Conservation (phyloP, 176 grass and related monocot species). For the Pontederia crassipes region DNA sequence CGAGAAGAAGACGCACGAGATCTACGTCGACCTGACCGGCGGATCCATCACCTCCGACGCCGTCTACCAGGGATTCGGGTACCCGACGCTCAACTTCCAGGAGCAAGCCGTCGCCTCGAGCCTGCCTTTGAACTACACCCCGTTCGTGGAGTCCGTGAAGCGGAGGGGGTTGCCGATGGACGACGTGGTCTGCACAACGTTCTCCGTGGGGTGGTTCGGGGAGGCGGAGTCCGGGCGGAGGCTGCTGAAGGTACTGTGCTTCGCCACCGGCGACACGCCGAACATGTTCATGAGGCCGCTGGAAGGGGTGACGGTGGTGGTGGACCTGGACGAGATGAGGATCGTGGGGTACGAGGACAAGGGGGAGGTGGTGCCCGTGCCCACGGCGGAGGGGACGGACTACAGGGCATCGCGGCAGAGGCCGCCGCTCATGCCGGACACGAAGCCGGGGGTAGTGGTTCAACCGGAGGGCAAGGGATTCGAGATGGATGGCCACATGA, state of each 20-base stretch:
- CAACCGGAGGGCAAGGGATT: constrained; percentile 42
- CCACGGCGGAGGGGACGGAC: constrained; percentile 46
- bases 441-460: constrained; percentile 20
- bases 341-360: constrained; percentile 48
- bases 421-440: constrained; percentile 12
- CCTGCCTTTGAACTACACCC: constrained; percentile 31
- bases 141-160: constrained; percentile 41
- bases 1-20: constrained; percentile 37
- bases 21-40: constrained; percentile 24
- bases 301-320: constrained; percentile 53
- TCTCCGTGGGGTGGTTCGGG: constrained; percentile 57
- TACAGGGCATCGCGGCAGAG: constrained; percentile 30
- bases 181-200: constrained; percentile 43
- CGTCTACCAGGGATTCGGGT: constrained; percentile 33
- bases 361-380: constrained; percentile 32
- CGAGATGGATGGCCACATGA: constrained; percentile 36
- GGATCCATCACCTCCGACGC: constrained; percentile 21
- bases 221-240: constrained; percentile 1
- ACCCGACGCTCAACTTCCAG: constrained; percentile 36
- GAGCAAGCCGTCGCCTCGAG: constrained; percentile 31
- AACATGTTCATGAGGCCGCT: constrained; percentile 54
- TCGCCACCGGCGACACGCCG: constrained; percentile 30
- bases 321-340: constrained; percentile 57
- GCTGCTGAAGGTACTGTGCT: constrained; percentile 44
- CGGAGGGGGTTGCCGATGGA: constrained; percentile 23